Evolutionary conservation across 148 eudicot genomes (phyloP).

Genomic region (Rheum nobile): DNA sequence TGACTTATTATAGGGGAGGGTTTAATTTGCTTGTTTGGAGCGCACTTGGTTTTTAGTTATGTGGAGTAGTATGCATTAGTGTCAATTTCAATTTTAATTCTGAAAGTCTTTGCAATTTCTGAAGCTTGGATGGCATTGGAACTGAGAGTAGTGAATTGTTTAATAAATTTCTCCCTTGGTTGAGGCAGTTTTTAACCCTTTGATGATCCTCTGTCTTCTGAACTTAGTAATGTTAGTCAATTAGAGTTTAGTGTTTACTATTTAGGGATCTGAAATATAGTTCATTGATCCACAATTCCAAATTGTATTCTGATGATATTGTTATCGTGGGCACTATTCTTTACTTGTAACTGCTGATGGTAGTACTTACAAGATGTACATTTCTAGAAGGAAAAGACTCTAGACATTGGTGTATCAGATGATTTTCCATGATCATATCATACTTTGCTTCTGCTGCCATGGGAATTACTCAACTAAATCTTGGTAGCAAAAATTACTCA

Average conservation of each 20-base stretch:
- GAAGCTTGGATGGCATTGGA: background rate
- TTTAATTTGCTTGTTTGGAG: background rate
- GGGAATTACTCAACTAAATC: slow-evolving; percentile 38
- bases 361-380: slow-evolving; percentile 13
- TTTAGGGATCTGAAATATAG: background rate
- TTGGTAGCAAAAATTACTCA: too few species aligned
- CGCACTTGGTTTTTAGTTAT: background rate
- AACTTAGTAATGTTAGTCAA: background rate
- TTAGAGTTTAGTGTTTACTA: background rate
- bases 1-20: background rate
- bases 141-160: background rate
- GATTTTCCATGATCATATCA: slow-evolving; percentile 38
- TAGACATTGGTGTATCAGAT: slow-evolving; percentile 34
- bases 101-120: background rate
- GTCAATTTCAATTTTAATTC: background rate
- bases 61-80: background rate
- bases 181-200: background rate
- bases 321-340: background rate
- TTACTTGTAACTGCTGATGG: slow-evolving; percentile 11
- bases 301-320: background rate
- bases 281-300: background rate
- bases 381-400: slow-evolving; percentile 19
- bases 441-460: slow-evolving; percentile 41
- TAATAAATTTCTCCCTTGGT: background rate
- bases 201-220: background rate